These are phyloP conservation scores for Oemleria cerasiformis DNA, from an alignment of 306 rosid genomes.

Conservation along the genomic window DNA sequence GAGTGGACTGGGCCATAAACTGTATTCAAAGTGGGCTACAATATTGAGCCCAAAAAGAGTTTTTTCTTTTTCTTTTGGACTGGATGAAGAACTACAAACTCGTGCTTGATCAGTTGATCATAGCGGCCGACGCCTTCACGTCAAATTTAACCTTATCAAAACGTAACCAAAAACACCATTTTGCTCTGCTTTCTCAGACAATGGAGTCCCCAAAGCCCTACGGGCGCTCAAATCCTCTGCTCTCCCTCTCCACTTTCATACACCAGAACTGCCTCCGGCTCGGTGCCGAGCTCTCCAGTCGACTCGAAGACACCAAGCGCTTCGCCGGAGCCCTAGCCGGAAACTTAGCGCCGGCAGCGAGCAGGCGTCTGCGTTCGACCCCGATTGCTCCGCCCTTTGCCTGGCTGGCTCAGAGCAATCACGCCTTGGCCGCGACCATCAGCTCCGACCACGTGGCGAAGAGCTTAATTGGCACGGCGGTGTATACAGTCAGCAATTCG, in stretches of 20 bases:
- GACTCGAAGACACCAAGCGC: constrained; percentile 56
- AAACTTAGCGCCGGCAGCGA: constrained; percentile 16
- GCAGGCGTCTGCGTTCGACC: constrained; percentile 23
- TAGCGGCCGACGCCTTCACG: too few species aligned
- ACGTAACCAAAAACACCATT: background rate
- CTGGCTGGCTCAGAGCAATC: constrained; percentile 44
- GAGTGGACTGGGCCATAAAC: background rate
- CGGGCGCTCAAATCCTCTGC: constrained; percentile 55
- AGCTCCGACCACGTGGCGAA: constrained; percentile 65
- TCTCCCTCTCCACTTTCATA: constrained; percentile 61
- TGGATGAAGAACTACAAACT: background rate
- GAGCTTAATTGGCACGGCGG: constrained; percentile 77
- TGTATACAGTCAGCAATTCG: constrained; percentile 86
- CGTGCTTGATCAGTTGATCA: background rate
- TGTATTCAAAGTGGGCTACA: background rate
- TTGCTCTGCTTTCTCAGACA: background rate
- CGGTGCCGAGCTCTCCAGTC: constrained; percentile 52
- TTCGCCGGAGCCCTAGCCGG: constrained; percentile 50
- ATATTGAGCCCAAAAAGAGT: background rate
- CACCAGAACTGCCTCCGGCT: constrained; percentile 67
- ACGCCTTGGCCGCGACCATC: constrained; percentile 46
- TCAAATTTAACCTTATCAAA: background rate
- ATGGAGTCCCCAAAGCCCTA: constrained; percentile 59
- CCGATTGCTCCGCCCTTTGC: constrained; percentile 35
- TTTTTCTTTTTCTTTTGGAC: background rate